phyloP scores from a whole-genome alignment of 179 eudicot genomes.

The Spergularia azorica region DNA sequence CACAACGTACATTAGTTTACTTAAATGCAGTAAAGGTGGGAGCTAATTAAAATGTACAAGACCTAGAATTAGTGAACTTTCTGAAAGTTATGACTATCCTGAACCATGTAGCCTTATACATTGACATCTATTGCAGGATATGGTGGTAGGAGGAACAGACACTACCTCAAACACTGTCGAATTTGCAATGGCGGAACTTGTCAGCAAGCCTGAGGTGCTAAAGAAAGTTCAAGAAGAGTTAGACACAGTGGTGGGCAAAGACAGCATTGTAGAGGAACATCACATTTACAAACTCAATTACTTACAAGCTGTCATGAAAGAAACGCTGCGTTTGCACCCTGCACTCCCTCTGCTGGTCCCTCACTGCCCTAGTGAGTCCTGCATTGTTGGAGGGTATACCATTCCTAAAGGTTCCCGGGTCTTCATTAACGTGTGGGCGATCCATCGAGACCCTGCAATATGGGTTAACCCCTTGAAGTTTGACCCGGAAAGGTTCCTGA shows the following conservation, averaged over 20 bases:
- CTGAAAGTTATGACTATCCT: too few relatives aligned
- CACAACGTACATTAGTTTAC: too few relatives aligned
- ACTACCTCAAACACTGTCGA: slow-evolving; percentile 58
- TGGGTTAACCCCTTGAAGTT: slow-evolving; percentile 57
- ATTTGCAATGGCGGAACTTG: slow-evolving; percentile 54
- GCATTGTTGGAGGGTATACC: slow-evolving; percentile 49
- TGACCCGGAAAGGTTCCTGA: slow-evolving; percentile 61
- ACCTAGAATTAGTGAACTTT: too few relatives aligned
- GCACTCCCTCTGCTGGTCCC: slow-evolving; percentile 54
- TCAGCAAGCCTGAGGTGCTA: slow-evolving; percentile 46
- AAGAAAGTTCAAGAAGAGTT: slow-evolving; percentile 52
- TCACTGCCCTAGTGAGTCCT: slow-evolving; percentile 47
- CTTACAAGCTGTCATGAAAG: slow-evolving; percentile 55
- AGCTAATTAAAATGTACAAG: too few relatives aligned
- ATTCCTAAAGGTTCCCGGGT: slow-evolving; percentile 59
- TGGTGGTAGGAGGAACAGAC: slow-evolving; percentile 71
- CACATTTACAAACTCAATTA: slow-evolving; percentile 48
- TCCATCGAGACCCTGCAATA: slow-evolving; percentile 56
- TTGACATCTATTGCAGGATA: slow-evolving; percentile 35
- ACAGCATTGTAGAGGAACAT: slow-evolving; percentile 53
- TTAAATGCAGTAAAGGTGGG: too few relatives aligned
- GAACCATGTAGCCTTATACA: background rate
- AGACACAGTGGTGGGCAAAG: slow-evolving; percentile 46
- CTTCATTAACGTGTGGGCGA: slow-evolving; percentile 59
- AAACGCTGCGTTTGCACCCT: slow-evolving; percentile 55